A percentile compares a stretch with the other conserved stretches of the same genome.
Conservation (phyloP, 2,329 filamentous ascomycete genomes). For the Neofusicoccum laricinum region DNA sequence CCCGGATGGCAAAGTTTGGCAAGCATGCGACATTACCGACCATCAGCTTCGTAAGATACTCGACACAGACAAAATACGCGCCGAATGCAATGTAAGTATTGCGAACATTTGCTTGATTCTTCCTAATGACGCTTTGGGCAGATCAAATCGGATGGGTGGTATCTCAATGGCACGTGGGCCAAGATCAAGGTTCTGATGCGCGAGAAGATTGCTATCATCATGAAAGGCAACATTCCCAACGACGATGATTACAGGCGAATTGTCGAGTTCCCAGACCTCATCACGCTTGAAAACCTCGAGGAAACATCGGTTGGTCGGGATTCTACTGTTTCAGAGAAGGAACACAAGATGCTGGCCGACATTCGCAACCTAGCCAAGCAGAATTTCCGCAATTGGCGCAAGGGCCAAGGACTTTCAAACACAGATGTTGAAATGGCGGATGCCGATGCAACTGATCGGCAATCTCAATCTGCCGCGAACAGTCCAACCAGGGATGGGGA, state of each 20-base stretch:
- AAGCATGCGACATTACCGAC: conserved; percentile 88
- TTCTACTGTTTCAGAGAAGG: background rate
- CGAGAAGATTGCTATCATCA: conserved; percentile 68
- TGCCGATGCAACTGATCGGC: background rate
- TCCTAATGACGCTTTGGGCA: conserved; percentile 20
- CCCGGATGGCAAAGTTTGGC: conserved; percentile 86
- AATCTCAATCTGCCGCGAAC: conserved; percentile 17
- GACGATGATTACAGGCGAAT: conserved; percentile 38
- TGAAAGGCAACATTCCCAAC: conserved; percentile 35
- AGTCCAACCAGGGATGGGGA: conserved; percentile 34
- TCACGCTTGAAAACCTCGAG: conserved; percentile 26
- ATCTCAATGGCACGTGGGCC: conserved; percentile 72
- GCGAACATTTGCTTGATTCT: conserved; percentile 41
- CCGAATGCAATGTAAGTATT: conserved; percentile 51
- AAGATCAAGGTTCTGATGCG: conserved; percentile 88
- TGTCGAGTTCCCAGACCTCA: conserved; percentile 34
- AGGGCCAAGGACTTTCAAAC: background rate
- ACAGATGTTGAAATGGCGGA: background rate
- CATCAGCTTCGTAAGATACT: conserved; percentile 68
- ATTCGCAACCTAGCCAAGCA: conserved; percentile 14
- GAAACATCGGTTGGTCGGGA: conserved; percentile 21
- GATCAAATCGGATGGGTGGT: conserved; percentile 69
- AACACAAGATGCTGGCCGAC: conserved; percentile 2
- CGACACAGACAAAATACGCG: conserved; percentile 53
- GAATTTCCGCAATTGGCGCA: conserved; percentile 1